Evolutionary conservation across 768 basidiomycete species (phyloP), one percentile per base, ranked within the genome.

Genomic region (Collybia mongolica): DNA sequence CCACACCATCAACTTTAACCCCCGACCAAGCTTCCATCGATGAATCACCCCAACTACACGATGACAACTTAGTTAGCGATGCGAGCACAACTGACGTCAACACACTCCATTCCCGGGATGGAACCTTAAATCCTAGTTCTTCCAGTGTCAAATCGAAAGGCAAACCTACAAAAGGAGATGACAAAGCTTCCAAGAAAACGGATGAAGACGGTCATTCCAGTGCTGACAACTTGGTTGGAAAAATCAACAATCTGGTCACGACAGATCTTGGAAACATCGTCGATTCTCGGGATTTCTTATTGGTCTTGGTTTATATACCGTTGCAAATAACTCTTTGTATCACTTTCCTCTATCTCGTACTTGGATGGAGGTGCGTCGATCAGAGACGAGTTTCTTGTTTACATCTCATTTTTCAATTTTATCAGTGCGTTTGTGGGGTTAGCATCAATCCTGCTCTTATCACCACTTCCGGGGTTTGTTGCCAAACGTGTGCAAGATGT

Each of bases 241-340:
- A 81, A 61, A 83, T 92, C 61, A 91, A 86, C 63, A 91, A 89
- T 48, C 67, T 90, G 5, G 79, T 88, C 28, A 82, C 87, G 6
- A 82, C 83, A 1, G 89, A 92, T 64, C 40, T 75, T 52, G 54
- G 50, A 28, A 69, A 68, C 49, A 73, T 78, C 41, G 58, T 61
- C 15, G 64, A 63, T 18, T 65, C 65, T 12, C 55, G 68, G 22
- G 67, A 75, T 47, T 71, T 76, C 42, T 49, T 73, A 12, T 42
- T 72, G 54, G 56, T 57, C 46, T 37, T 72, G 8, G 40, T 77
- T 6, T 69, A 70, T 46, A 67, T 75, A 9, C 77, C 77, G 3
- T 56, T 78, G 20, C 72, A 74, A 47, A 61, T 76, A n/a, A 49
- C 48, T 0, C 52, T 73, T 17, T 74, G 69, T 35, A 69, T 72